Evolutionary conservation across 257 asterid genomes (phyloP).

Genomic region (Fraxinus pennsylvanica): DNA sequence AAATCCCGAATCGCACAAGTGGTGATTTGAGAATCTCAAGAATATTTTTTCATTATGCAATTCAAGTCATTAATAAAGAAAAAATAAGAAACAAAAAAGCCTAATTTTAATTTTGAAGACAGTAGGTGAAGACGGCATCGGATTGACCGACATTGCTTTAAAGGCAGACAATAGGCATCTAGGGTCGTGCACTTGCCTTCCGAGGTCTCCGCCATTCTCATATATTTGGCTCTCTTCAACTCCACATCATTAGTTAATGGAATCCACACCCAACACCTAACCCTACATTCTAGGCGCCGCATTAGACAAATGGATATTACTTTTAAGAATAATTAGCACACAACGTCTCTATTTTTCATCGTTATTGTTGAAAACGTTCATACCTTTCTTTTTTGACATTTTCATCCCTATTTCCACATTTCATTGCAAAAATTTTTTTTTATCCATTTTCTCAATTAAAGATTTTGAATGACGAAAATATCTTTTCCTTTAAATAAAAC

Average conservation of each 20-base stretch:
- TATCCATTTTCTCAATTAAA: no score
- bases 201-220: slow-evolving; percentile 40
- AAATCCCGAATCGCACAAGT: background rate
- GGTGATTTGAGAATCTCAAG: background rate
- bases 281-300: no score
- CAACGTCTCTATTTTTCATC: no score
- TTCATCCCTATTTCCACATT: no score
- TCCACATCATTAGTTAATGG: slow-evolving; percentile 8
- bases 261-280: no score
- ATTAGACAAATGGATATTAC: no score
- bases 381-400: no score
- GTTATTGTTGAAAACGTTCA: no score
- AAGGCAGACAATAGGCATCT: slow-evolving; percentile 60
- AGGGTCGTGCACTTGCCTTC: slow-evolving; percentile 35
- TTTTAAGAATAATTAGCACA: no score
- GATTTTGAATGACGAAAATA: no score
- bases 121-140: slow-evolving; percentile 25
- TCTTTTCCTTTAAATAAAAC: no score
- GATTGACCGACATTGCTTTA: slow-evolving; percentile 45
- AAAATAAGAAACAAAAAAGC: background rate
- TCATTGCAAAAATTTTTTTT: no score
- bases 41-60: background rate
- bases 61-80: background rate
- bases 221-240: background rate
- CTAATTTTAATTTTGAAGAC: background rate